These are phyloP conservation scores for Cladosporium cucumerinum DNA, from an alignment of 2,329 filamentous ascomycete genomes.

Conservation along the genomic window DNA sequence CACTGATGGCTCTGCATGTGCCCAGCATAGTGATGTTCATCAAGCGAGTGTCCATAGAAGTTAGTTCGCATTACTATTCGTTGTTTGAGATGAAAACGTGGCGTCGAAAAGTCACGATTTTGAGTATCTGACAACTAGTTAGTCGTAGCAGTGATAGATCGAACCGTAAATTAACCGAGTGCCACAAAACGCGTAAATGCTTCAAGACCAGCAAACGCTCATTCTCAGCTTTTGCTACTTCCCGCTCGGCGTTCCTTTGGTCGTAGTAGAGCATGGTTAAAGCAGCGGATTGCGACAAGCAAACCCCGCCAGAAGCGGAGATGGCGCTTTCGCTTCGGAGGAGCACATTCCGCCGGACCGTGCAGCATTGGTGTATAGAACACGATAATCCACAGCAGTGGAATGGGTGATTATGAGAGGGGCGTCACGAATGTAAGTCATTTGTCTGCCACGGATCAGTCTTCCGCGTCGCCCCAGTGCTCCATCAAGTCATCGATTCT, in stretches of 20 bases:
- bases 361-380: not conserved
- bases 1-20: not conserved
- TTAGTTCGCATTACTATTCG: not conserved
- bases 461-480: conserved; percentile 45
- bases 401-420: not conserved
- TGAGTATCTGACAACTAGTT: not conserved
- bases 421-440: not conserved
- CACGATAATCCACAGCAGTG: not conserved
- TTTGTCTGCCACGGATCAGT: not conserved
- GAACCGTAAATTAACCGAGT: not conserved
- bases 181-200: not conserved
- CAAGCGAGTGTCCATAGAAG: not conserved
- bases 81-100: not conserved
- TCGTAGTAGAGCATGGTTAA: not conserved
- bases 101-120: not conserved
- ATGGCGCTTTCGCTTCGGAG: not conserved
- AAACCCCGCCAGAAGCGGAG: not conserved
- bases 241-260: not conserved
- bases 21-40: not conserved
- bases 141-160: not conserved
- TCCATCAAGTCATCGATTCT: conserved; percentile 49
- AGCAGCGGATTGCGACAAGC: not conserved
- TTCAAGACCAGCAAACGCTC: not conserved
- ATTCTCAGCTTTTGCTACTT: not conserved
- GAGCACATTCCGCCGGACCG: not conserved